phyloP scores from a whole-genome alignment of 495 filamentous ascomycete species.

The Penicillium silybi region DNA sequence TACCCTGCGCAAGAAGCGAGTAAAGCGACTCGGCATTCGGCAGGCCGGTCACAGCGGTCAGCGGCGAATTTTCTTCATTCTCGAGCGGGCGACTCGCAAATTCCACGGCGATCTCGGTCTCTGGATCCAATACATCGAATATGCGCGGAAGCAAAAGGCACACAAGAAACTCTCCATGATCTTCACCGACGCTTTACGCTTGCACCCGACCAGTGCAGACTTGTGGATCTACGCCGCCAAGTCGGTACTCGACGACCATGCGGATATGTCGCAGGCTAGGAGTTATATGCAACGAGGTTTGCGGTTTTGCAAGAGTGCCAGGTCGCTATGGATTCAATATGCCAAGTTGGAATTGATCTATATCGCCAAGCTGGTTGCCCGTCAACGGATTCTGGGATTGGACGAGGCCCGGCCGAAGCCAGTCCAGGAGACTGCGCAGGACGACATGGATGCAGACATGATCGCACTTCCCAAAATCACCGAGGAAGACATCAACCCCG shows the following conservation, averaged over 20 bases:
- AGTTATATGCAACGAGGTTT: slow-evolving; percentile 87
- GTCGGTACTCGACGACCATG: slow-evolving; percentile 67
- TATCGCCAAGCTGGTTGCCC: slow-evolving; percentile 70
- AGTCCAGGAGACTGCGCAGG: slow-evolving; percentile 32
- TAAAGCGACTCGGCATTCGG: slow-evolving; percentile 73
- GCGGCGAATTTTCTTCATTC: slow-evolving; percentile 78
- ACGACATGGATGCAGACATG: slow-evolving; percentile 48
- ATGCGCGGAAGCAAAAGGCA: slow-evolving; percentile 69
- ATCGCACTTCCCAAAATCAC: slow-evolving; percentile 61
- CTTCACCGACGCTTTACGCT: slow-evolving; percentile 69
- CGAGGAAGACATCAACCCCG: slow-evolving; percentile 62
- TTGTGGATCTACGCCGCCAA: slow-evolving; percentile 86
- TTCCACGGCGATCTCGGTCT: slow-evolving; percentile 77
- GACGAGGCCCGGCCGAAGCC: slow-evolving; percentile 49
- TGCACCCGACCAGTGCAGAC: slow-evolving; percentile 79
- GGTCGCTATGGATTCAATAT: slow-evolving; percentile 81
- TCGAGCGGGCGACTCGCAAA: slow-evolving; percentile 81
- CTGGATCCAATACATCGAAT: slow-evolving; percentile 93
- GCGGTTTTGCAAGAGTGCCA: slow-evolving; percentile 74
- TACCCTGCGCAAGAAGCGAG: slow-evolving; percentile 71
- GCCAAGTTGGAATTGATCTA: slow-evolving; percentile 89
- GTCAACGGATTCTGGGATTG: slow-evolving; percentile 65
- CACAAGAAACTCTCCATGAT: slow-evolving; percentile 75
- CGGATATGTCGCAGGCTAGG: slow-evolving; percentile 79
- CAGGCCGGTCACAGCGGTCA: slow-evolving; percentile 60